A percentile compares a stretch with the other conserved stretches of the same genome.
phyloP scores from a whole-genome alignment of 2,329 filamentous ascomycete genomes.

The Aureobasidium sp. region DNA sequence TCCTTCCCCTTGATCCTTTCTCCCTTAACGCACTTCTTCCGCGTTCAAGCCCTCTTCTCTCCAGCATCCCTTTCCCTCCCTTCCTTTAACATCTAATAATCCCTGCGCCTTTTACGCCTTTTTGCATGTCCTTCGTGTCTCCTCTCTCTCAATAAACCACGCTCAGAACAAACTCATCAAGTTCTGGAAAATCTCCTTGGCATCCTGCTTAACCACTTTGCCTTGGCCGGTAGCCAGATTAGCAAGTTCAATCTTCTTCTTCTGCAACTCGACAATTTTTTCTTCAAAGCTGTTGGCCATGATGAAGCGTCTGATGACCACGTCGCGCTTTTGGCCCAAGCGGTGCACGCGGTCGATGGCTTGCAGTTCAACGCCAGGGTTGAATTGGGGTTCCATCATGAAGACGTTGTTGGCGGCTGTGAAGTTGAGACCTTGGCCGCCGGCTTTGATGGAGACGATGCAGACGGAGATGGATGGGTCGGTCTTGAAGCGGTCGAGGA shows the following conservation, averaged over 20 bases:
- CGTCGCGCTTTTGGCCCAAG: constrained; percentile 79
- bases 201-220: constrained; percentile 47
- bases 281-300: constrained; percentile 90
- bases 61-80: neutral
- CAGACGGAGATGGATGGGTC: constrained; percentile 67
- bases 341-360: constrained; percentile 90
- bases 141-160: neutral
- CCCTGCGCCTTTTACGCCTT: neutral
- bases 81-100: neutral
- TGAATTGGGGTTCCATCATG: constrained; percentile 98
- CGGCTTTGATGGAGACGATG: constrained; percentile 84
- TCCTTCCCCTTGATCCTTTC: neutral
- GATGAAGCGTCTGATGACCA: constrained; percentile 79
- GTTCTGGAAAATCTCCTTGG: constrained; percentile 56
- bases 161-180: constrained; percentile 48
- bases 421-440: constrained; percentile 83
- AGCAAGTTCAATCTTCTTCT: constrained; percentile 86
- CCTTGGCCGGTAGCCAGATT: constrained; percentile 63
- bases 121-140: neutral
- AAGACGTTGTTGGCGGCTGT: constrained; percentile 81
- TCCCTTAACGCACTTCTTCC: too few relatives aligned
- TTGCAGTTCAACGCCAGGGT: constrained; percentile 89
- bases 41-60: neutral
- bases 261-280: constrained; percentile 81
- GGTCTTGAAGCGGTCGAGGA: constrained; percentile 69